Conservation (phyloP, 352 stramenopile genomes). For the Peronospora farinosa region DNA sequence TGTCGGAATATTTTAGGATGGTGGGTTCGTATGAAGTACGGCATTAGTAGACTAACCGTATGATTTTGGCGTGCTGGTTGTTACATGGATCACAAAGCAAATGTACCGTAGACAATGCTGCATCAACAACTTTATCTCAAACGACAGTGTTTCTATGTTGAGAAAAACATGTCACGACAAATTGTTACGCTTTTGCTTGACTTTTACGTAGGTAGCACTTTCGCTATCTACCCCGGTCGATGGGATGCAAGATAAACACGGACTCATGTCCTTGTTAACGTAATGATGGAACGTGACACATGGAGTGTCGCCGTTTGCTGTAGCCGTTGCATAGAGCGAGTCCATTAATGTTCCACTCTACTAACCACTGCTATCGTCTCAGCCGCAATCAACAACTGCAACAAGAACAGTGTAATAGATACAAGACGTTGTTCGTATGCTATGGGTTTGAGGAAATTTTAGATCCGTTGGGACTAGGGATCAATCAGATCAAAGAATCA, state of each 20-base stretch:
- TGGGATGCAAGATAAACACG: not conserved
- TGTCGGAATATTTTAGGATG: not conserved
- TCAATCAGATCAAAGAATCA: constrained; percentile 16
- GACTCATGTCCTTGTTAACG: constrained; percentile 2
- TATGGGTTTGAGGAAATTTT: constrained; percentile 14
- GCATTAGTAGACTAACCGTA: not conserved
- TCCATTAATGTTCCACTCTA: not conserved
- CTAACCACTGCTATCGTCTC: not conserved
- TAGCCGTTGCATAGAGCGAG: constrained; percentile 6
- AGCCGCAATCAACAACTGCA: constrained; percentile 7
- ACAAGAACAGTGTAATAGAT: not conserved
- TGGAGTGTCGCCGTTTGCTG: constrained; percentile 1
- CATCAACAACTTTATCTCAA: too few species aligned
- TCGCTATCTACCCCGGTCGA: not conserved
- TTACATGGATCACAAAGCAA: too few species aligned
- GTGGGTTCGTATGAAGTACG: too few species aligned
- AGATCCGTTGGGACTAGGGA: constrained; percentile 1
- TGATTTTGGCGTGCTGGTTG: constrained; percentile 3
- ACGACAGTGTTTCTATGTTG: too few species aligned
- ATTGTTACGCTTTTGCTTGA: too few species aligned
- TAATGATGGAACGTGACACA: constrained; percentile 10
- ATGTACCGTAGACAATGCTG: too few species aligned
- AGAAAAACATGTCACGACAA: too few species aligned
- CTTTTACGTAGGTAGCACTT: too few species aligned
- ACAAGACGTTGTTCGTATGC: constrained; percentile 2